These are phyloP conservation scores for Monosporascus sp. DNA, from an alignment of 2,329 filamentous ascomycete genomes.

Conservation along the genomic window DNA sequence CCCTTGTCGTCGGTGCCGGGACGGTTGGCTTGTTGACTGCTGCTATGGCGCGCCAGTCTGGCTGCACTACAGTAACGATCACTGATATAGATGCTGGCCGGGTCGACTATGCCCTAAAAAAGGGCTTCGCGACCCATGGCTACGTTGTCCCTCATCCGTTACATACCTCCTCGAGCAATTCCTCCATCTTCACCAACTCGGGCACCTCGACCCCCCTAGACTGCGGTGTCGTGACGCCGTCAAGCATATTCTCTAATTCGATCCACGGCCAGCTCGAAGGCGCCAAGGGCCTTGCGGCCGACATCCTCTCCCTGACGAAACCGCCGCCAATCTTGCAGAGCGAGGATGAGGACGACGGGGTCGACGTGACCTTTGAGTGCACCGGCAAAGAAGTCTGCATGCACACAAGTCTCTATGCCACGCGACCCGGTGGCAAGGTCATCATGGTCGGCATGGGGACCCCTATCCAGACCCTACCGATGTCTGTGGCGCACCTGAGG, in stretches of 20 bases:
- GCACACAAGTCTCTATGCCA: conserved; percentile 69
- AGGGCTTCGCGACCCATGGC: conserved; percentile 56
- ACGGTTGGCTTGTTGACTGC: conserved; percentile 59
- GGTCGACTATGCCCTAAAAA: conserved; percentile 52
- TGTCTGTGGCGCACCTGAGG: conserved; percentile 65
- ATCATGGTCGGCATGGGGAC: conserved; percentile 78
- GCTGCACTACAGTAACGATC: conserved; percentile 54
- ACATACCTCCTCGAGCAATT: conserved; percentile 37
- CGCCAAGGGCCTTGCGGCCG: conserved; percentile 43
- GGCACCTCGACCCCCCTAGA: conserved; percentile 43
- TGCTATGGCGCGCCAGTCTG: conserved; percentile 56
- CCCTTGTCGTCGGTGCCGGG: conserved; percentile 60
- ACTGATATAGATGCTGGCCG: conserved; percentile 56
- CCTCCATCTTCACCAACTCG: conserved; percentile 35
- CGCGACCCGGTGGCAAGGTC: conserved; percentile 63
- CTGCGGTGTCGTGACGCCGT: conserved; percentile 36
- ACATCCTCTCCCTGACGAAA: conserved; percentile 40
- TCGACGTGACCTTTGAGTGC: conserved; percentile 70
- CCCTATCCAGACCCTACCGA: conserved; percentile 66
- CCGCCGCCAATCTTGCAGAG: conserved; percentile 24
- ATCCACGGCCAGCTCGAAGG: conserved; percentile 42
- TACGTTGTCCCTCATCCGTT: conserved; percentile 44
- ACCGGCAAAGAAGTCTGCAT: conserved; percentile 71
- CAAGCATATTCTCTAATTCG: conserved; percentile 39
- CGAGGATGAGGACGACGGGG: conserved; percentile 56